Evolutionary conservation across 1,284 basidiomycete species (phyloP).

Genomic region (Ustilago vetiveriae): DNA sequence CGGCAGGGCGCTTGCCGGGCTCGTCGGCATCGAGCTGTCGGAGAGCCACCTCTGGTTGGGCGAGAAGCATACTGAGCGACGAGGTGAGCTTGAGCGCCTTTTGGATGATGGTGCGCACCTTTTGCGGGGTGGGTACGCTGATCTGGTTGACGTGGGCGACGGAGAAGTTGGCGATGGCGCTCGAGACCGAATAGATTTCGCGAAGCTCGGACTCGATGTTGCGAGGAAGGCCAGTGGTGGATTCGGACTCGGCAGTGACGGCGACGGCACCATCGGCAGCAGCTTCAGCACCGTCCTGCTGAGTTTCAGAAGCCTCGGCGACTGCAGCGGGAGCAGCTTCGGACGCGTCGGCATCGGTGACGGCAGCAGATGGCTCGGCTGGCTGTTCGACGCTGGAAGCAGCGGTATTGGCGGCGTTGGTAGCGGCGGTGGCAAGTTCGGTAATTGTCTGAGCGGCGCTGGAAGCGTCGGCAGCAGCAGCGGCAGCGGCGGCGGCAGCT

Average conservation of each 20-base stretch:
- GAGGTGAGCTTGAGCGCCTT: slow-evolving; percentile 55
- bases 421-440: slow-evolving; percentile 40
- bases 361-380: neutral
- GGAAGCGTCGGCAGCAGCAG: slow-evolving; percentile 42
- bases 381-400: slow-evolving; percentile 3
- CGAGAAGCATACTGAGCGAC: slow-evolving; percentile 48
- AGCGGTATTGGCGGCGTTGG: slow-evolving; percentile 23
- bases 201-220: slow-evolving; percentile 34
- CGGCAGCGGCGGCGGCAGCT: slow-evolving; percentile 21
- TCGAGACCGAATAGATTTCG: slow-evolving; percentile 51
- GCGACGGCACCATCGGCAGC: neutral
- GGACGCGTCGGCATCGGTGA: slow-evolving; percentile 1
- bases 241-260: slow-evolving; percentile 11
- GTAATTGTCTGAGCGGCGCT: slow-evolving; percentile 45
- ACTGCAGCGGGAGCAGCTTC: slow-evolving; percentile 1
- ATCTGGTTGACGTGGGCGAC: slow-evolving; percentile 49
- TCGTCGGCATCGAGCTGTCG: slow-evolving; percentile 43
- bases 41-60: slow-evolving; percentile 45
- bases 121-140: slow-evolving; percentile 32
- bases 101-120: slow-evolving; percentile 45
- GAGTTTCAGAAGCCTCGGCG: neutral
- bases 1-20: slow-evolving; percentile 36
- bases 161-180: slow-evolving; percentile 51
- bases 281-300: slow-evolving; percentile 11
- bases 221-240: slow-evolving; percentile 27